phyloP scores from a whole-genome alignment of 306 rosid species.

The Crotalaria pallida region DNA sequence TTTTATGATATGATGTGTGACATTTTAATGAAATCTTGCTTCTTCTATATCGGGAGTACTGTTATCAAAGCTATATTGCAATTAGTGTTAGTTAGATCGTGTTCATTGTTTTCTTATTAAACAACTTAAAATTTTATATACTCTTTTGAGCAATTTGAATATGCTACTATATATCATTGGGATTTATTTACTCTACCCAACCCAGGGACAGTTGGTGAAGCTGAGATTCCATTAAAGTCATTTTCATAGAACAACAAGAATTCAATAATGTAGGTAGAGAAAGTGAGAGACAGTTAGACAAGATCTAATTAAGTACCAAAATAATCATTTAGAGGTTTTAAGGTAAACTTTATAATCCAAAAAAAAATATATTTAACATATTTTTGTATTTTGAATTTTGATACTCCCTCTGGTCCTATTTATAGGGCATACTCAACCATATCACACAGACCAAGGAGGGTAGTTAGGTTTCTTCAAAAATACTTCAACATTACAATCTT shows the following conservation, averaged over 20 bases:
- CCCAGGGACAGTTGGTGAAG: neutral
- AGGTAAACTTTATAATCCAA: neutral
- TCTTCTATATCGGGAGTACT: neutral
- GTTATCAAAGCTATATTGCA: constrained; percentile 4
- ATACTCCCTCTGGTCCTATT: too few species aligned
- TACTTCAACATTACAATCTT: too few species aligned
- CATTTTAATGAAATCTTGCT: neutral
- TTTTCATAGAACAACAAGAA: constrained; percentile 20
- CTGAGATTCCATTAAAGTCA: neutral
- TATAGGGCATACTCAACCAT: too few species aligned
- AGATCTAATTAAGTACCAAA: neutral
- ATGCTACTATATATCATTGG: neutral
- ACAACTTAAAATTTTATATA: neutral
- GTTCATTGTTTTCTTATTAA: neutral
- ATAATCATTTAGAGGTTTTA: neutral
- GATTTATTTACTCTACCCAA: neutral
- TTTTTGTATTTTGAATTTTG: too few species aligned
- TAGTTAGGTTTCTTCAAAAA: too few species aligned
- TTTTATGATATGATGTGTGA: neutral
- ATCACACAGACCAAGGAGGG: too few species aligned
- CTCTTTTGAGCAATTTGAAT: neutral
- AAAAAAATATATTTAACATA: too few species aligned
- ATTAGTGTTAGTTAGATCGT: constrained; percentile 6
- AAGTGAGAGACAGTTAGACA: constrained; percentile 17
- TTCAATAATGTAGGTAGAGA: constrained; percentile 36